A percentile compares a stretch with the other conserved stretches of the same genome.
phyloP scores from a whole-genome alignment of 2,329 filamentous ascomycete genomes.

The Neofusicoccum kwambonambiense region DNA sequence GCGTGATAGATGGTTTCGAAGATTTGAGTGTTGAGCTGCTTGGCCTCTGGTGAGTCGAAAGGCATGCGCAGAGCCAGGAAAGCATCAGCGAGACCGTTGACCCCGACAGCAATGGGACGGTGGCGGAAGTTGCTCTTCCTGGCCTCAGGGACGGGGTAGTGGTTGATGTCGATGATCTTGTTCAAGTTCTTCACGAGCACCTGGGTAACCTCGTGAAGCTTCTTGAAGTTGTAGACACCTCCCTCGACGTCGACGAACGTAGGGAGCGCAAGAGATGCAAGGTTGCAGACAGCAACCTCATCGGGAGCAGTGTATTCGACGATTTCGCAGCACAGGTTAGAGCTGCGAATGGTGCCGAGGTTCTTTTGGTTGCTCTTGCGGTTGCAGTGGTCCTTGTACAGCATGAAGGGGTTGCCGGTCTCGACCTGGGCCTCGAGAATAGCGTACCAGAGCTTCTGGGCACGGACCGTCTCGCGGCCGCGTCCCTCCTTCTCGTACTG shows the following conservation, averaged over 20 bases:
- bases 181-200: conserved; percentile 94
- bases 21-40: conserved; percentile 93
- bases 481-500: conserved; percentile 85
- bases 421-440: conserved; percentile 98
- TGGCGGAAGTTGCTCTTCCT: conserved; percentile 96
- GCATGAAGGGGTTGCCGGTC: conserved; percentile 98
- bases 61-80: conserved; percentile 96
- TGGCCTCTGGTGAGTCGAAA: conserved; percentile 93
- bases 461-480: conserved; percentile 88
- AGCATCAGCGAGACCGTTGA: conserved; percentile 95
- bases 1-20: conserved; percentile 99
- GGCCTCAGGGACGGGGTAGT: conserved; percentile 95
- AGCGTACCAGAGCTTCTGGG: conserved; percentile 99
- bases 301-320: conserved; percentile 96
- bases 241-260: conserved; percentile 84
- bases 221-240: conserved; percentile 90
- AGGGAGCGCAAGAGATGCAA: conserved; percentile 90
- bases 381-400: conserved; percentile 99
- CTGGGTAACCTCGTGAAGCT: conserved; percentile 90
- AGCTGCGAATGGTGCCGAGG: conserved; percentile 95
- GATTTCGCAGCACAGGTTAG: conserved; percentile 98
- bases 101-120: conserved; percentile 91
- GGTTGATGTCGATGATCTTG: conserved; percentile 97
- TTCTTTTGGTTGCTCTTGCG: conserved; percentile 99
- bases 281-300: conserved; percentile 97